Conservation (phyloP, 2,329 filamentous ascomycete genomes). For the Emergomyces pasteurianus region DNA sequence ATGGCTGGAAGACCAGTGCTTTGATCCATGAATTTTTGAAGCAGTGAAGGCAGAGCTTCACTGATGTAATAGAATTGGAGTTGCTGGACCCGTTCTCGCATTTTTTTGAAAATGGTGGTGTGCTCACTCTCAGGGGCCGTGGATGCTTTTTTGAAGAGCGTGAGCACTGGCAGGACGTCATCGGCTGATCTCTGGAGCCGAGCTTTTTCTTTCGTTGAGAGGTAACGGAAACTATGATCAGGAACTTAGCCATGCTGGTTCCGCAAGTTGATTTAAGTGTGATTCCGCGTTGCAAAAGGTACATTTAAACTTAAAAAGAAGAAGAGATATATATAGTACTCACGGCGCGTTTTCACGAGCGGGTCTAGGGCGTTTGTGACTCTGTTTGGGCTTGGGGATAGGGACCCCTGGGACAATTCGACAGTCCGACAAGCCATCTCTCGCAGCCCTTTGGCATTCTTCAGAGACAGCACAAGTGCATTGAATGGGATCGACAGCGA, state of each 20-base stretch:
- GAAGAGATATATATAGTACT: background rate
- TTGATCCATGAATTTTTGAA: constrained; percentile 7
- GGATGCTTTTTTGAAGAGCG: background rate
- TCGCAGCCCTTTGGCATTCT: constrained; percentile 5
- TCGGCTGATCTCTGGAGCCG: background rate
- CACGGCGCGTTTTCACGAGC: background rate
- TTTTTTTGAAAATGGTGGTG: background rate
- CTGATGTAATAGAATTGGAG: constrained; percentile 6
- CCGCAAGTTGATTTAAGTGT: background rate
- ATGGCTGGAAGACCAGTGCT: constrained; percentile 9
- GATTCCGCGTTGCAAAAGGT: background rate
- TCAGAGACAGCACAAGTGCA: constrained; percentile 10
- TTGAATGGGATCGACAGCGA: background rate
- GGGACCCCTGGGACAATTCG: background rate
- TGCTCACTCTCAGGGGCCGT: background rate
- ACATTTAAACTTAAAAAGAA: background rate
- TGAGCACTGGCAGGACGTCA: background rate
- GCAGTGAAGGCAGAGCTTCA: background rate
- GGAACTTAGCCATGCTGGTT: background rate
- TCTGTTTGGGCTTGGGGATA: background rate
- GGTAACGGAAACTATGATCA: background rate
- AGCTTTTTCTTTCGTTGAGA: background rate
- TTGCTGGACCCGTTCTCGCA: constrained; percentile 7
- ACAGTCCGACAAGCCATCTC: constrained; percentile 9
- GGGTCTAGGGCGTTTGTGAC: background rate